Evolutionary conservation across 2,329 filamentous ascomycete genomes (phyloP).

Genomic region (Arthrobotrys conoides): DNA sequence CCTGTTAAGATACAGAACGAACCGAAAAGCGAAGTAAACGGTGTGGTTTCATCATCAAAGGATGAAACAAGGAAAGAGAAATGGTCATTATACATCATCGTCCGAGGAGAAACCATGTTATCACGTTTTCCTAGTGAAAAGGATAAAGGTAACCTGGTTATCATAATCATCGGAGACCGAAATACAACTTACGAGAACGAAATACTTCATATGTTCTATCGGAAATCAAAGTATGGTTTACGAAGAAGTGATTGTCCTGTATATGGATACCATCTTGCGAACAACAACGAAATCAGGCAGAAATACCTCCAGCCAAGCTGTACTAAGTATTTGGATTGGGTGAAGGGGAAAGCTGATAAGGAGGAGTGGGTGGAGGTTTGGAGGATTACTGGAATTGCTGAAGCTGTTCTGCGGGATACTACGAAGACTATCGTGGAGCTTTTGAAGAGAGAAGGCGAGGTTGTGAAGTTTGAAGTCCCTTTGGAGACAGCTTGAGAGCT

Average conservation of each 20-base stretch:
- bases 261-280: conserved; percentile 30
- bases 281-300: conserved; percentile 9
- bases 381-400: conserved; percentile 31
- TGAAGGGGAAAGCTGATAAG: conserved; percentile 12
- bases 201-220: conserved; percentile 38
- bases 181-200: conserved; percentile 32
- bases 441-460: conserved; percentile 36
- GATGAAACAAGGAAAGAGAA: background rate
- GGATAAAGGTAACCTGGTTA: conserved; percentile 32
- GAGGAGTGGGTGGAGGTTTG: conserved; percentile 35
- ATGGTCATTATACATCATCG: conserved; percentile 45
- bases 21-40: background rate
- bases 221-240: conserved; percentile 17
- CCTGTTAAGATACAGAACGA: conserved; percentile 19
- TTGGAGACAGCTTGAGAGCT: background rate
- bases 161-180: conserved; percentile 36
- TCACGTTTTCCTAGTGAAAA: conserved; percentile 19
- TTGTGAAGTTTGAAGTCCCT: conserved; percentile 22
- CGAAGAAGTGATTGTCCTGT: conserved; percentile 4
- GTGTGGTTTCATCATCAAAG: no score
- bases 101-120: conserved; percentile 43
- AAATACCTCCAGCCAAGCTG: conserved; percentile 28
- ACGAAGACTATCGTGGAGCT: conserved; percentile 31
- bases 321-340: conserved; percentile 19
- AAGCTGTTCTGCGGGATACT: conserved; percentile 37